These are phyloP conservation scores for Coemansia sp. DNA, from an alignment of 192 early-diverging fungal species.

Conservation along the genomic window DNA sequence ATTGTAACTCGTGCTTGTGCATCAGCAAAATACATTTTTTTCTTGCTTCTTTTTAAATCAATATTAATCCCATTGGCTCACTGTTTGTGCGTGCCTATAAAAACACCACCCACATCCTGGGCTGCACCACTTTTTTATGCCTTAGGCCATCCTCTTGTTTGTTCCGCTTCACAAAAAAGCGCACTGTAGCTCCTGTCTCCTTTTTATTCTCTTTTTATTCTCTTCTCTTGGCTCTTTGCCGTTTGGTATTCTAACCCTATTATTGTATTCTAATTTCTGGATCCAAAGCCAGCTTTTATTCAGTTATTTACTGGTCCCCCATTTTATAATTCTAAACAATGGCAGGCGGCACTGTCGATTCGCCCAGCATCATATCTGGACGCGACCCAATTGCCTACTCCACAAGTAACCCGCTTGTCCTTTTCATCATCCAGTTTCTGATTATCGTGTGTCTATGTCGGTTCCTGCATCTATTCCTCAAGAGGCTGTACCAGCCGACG, in stretches of 20 bases:
- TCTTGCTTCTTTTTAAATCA: background rate
- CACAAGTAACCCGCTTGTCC: conserved; percentile 58
- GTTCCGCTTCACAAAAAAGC: no score
- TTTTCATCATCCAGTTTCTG: conserved; percentile 73
- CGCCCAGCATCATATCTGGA: conserved; percentile 61
- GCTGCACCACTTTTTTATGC: background rate
- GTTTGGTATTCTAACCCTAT: background rate
- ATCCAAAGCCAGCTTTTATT: background rate
- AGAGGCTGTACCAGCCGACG: conserved; percentile 70
- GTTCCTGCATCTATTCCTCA: conserved; percentile 62
- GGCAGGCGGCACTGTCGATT: conserved; percentile 24
- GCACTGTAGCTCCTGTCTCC: no score
- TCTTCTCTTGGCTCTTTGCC: background rate
- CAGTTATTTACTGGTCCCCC: no score
- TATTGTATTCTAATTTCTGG: background rate
- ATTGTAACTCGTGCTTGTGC: background rate
- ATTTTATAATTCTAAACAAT: conserved; percentile 10
- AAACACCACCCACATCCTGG: background rate
- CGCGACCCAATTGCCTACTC: conserved; percentile 61
- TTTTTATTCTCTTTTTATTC: background rate
- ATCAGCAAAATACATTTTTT: background rate
- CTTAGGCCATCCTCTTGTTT: background rate
- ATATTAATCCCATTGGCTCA: background rate
- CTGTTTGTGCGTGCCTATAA: background rate
- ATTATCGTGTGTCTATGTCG: conserved; percentile 76